Conservation (phyloP, 2,329 filamentous ascomycete species). For the Penicillium expansum region DNA sequence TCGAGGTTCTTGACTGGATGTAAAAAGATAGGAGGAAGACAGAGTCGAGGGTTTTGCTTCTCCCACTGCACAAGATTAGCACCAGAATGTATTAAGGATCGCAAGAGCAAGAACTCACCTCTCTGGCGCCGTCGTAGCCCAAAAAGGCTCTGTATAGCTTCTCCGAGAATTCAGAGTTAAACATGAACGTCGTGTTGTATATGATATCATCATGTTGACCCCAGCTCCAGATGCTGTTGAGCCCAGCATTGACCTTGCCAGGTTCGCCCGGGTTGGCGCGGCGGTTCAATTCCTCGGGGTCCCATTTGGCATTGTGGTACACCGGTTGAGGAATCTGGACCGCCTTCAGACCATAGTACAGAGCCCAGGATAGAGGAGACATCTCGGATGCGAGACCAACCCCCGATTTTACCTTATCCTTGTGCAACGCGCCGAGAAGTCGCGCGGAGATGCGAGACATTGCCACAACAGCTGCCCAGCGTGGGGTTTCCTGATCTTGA, state of each 20-base stretch:
- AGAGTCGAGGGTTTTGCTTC: slow-evolving; percentile 1
- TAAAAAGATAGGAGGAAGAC: slow-evolving; percentile 11
- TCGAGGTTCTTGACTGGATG: slow-evolving; percentile 11
- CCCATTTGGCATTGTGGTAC: slow-evolving; percentile 10
- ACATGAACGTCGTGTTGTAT: slow-evolving; percentile 11
- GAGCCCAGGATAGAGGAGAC: slow-evolving; percentile 10
- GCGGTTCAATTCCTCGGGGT: slow-evolving; percentile 5
- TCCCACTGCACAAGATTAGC: slow-evolving; percentile 7
- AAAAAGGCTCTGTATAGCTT: slow-evolving; percentile 12
- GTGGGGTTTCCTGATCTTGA: slow-evolving; percentile 4
- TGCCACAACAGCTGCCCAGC: slow-evolving; percentile 10
- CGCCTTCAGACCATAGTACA: slow-evolving; percentile 17
- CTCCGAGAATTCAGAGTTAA: slow-evolving; percentile 6
- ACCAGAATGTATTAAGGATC: neutral
- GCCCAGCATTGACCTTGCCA: slow-evolving; percentile 6
- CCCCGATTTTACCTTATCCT: neutral
- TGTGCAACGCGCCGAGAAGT: slow-evolving; percentile 6
- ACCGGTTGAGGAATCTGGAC: slow-evolving; percentile 14
- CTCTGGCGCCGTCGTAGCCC: slow-evolving; percentile 7
- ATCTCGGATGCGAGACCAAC: slow-evolving; percentile 17
- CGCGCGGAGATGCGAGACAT: slow-evolving; percentile 12
- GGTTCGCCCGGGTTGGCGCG: slow-evolving; percentile 10
- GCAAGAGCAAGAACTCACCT: neutral
- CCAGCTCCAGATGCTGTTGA: slow-evolving; percentile 14
- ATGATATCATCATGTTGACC: slow-evolving; percentile 8